phyloP scores from a whole-genome alignment of 208 protist species.

The Leishmania turanica region DNA sequence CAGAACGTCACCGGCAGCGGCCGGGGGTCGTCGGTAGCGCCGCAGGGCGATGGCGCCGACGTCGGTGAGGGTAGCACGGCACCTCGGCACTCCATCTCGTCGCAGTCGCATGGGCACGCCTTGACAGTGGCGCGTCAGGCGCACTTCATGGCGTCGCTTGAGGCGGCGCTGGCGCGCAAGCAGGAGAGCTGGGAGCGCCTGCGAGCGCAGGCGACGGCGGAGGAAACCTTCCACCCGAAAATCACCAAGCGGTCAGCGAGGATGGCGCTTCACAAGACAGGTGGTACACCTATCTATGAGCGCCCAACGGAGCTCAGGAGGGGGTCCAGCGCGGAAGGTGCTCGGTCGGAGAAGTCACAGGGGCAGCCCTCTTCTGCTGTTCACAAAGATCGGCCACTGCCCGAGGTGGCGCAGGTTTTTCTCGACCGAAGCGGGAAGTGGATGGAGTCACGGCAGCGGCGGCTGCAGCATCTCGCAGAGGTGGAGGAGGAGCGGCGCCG shows the following conservation, averaged over 20 bases:
- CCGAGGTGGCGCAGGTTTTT: slow-evolving; percentile 28
- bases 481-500: slow-evolving; percentile 23
- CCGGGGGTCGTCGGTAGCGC: background rate
- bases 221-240: slow-evolving; percentile 44
- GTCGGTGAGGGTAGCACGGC: background rate
- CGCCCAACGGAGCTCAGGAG: slow-evolving; percentile 12
- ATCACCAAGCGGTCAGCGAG: slow-evolving; percentile 30
- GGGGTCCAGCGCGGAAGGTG: background rate
- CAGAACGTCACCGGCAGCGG: slow-evolving; percentile 7
- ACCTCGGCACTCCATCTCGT: background rate
- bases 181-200: slow-evolving; percentile 24
- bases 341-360: background rate
- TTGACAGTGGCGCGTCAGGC: slow-evolving; percentile 10
- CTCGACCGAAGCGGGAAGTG: slow-evolving; percentile 48
- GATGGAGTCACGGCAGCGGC: slow-evolving; percentile 33
- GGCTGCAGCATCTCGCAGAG: slow-evolving; percentile 19
- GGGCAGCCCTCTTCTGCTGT: background rate
- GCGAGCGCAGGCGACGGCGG: slow-evolving; percentile 25
- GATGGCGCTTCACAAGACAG: slow-evolving; percentile 40
- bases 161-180: slow-evolving; percentile 29
- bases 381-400: slow-evolving; percentile 12
- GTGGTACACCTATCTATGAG: slow-evolving; percentile 42
- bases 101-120: background rate
- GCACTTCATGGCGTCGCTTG: slow-evolving; percentile 33
- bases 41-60: background rate